Base-by-base conservation (phyloP, 2,329 filamentous ascomycete genomes). In the Colletotrichum zoysiae region DNA sequence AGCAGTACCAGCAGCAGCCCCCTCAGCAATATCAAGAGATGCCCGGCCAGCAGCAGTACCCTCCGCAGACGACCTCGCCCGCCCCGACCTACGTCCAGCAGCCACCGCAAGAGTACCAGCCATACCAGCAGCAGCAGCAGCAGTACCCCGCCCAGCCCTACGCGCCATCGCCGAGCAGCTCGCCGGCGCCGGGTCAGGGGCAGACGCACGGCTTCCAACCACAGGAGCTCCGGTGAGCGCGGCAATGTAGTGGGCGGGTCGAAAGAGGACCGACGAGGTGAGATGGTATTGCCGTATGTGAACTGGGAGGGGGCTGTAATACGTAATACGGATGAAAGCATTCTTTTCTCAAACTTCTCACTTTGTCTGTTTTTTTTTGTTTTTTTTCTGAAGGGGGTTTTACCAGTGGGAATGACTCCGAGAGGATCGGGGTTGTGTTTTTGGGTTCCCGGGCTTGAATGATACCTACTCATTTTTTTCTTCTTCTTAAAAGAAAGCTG, bases 141-240 rank as follows among this genome's bases (percentile, higher is more conserved):
- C 69, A 65, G 33, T 33, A 70, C 14, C 58, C 69, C 2, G 44
- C 42, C 26, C 70, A 70, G 26, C 46, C 68, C 6, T 64, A 67
- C 20, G 16, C 57, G 5, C 68, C 71, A 18, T 71, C 70, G 30
- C 58, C 70, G 48, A 20, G 59, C 3, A 57, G 51, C 18, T 73
- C 70, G 5, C 70, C 67, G 35, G 44, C 70, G 5, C 61, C 70
- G 46, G 44, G 2, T 4, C 70, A 66, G 48, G 69, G 65, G 20
- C 60, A 71, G n/a, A 44, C 30, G 18, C 58, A 66, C 46, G 11
- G 23, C 1, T 67, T 71, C 20, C 61, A 57, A 7, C 67, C 67
- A 9, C 67, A 70, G 35, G 70, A 72, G 35, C 65, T 72, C 16
- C 70, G 66, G 12, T 70, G 9, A 51, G 50, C 11, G 20, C 23